These are phyloP conservation scores for Picochlorum sp. DNA, from an alignment of 139 green algal species.

Conservation along the genomic window DNA sequence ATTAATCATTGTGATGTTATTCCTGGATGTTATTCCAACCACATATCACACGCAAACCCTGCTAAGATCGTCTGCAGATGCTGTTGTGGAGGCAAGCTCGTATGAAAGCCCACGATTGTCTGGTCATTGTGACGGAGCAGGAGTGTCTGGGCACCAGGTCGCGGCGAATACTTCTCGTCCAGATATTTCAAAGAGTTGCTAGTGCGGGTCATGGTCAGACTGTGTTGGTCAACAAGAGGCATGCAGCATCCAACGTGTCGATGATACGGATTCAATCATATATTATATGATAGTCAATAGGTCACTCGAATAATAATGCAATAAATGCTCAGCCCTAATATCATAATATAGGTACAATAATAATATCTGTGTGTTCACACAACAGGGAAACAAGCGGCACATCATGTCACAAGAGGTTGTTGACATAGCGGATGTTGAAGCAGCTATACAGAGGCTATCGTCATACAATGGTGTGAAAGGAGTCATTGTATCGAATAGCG, in stretches of 20 bases:
- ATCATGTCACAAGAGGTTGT: constrained; percentile 36
- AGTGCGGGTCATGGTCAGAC: too few relatives aligned
- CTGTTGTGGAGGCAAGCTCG: too few relatives aligned
- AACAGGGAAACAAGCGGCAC: background rate
- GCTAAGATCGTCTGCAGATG: background rate
- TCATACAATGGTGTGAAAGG: constrained; percentile 62
- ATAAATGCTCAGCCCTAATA: too few relatives aligned
- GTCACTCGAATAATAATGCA: too few relatives aligned
- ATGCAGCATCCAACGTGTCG: background rate
- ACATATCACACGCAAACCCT: background rate
- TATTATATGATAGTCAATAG: background rate
- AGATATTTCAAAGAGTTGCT: too few relatives aligned
- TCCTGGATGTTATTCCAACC: constrained; percentile 4
- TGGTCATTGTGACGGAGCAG: too few relatives aligned
- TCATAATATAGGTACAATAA: too few relatives aligned
- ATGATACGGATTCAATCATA: background rate
- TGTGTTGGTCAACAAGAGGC: background rate
- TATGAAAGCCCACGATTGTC: too few relatives aligned
- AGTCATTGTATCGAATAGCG: constrained; percentile 71
- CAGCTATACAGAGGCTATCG: constrained; percentile 62
- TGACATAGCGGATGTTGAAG: constrained; percentile 63
- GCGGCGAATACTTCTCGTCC: too few relatives aligned
- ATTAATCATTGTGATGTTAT: background rate
- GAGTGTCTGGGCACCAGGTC: too few relatives aligned
- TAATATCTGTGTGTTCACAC: too few relatives aligned